Conservation (phyloP, 2,329 filamentous ascomycete species). For the Penicillium sp. region DNA sequence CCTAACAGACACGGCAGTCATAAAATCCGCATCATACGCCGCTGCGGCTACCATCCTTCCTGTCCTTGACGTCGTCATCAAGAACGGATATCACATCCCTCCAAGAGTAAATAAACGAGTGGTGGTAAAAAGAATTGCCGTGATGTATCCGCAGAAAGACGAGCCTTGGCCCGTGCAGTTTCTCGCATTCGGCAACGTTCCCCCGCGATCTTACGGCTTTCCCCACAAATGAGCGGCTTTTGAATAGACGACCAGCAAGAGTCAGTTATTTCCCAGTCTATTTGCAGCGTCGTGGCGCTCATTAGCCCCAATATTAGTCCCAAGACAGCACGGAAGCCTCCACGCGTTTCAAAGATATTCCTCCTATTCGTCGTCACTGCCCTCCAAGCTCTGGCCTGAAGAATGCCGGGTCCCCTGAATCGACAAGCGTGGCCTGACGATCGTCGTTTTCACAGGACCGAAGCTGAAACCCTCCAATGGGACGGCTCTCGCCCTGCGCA, state of each 20-base stretch:
- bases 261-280: too few relatives aligned
- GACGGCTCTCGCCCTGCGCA: too few relatives aligned
- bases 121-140: conserved; percentile 14
- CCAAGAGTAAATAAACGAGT: conserved; percentile 2
- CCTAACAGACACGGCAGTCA: background rate
- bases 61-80: background rate
- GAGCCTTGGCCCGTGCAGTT: background rate
- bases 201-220: background rate
- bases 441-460: background rate
- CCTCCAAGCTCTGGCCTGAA: background rate
- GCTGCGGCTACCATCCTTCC: background rate
- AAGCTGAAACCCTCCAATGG: background rate
- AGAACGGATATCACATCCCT: background rate
- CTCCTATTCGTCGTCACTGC: background rate
- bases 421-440: background rate
- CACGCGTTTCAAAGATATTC: background rate
- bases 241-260: background rate
- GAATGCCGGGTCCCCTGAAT: background rate
- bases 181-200: background rate
- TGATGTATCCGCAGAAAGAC: background rate
- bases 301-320: background rate
- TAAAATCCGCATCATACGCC: background rate
- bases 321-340: background rate
- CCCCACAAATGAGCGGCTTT: background rate
- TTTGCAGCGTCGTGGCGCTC: too few relatives aligned